A percentile compares a stretch with the other conserved stretches of the same genome.
These are phyloP conservation scores for Ophiostoma ulmi DNA, from an alignment of 2,329 filamentous ascomycete genomes.

Conservation along the genomic window DNA sequence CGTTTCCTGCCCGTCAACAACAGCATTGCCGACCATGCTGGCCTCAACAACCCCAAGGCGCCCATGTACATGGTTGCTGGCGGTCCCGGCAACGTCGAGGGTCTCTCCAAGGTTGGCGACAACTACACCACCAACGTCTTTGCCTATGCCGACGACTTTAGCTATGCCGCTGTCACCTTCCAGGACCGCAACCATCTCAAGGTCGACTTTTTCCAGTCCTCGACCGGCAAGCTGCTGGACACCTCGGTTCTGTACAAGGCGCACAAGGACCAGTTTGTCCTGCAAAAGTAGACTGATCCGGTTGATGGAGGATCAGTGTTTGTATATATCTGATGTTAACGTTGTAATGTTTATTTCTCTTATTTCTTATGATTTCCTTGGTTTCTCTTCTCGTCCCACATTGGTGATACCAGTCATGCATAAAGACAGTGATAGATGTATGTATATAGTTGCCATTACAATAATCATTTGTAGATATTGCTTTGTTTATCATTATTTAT, in stretches of 20 bases:
- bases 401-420: too few species aligned
- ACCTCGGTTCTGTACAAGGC: constrained; percentile 45
- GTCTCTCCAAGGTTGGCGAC: constrained; percentile 40
- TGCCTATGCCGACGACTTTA: constrained; percentile 49
- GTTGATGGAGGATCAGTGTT: too few species aligned
- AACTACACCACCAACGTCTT: constrained; percentile 44
- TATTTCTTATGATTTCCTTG: not conserved
- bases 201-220: constrained; percentile 47
- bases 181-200: constrained; percentile 42
- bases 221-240: constrained; percentile 46
- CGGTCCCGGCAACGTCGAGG: constrained; percentile 54
- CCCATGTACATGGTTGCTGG: constrained; percentile 54
- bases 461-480: too few species aligned
- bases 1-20: constrained; percentile 44
- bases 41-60: constrained; percentile 37
- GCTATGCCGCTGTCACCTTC: constrained; percentile 47
- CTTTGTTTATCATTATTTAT: too few species aligned
- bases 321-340: not conserved
- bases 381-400: too few species aligned
- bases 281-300: constrained; percentile 30
- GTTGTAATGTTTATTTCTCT: not conserved
- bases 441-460: too few species aligned
- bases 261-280: constrained; percentile 43
- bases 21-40: constrained; percentile 35
- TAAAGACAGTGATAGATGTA: too few species aligned